A percentile compares a stretch with the other conserved stretches of the same genome.
Conservation (phyloP, 192 early-diverging fungal species). For the Rhizoclosmatium sp. region DNA sequence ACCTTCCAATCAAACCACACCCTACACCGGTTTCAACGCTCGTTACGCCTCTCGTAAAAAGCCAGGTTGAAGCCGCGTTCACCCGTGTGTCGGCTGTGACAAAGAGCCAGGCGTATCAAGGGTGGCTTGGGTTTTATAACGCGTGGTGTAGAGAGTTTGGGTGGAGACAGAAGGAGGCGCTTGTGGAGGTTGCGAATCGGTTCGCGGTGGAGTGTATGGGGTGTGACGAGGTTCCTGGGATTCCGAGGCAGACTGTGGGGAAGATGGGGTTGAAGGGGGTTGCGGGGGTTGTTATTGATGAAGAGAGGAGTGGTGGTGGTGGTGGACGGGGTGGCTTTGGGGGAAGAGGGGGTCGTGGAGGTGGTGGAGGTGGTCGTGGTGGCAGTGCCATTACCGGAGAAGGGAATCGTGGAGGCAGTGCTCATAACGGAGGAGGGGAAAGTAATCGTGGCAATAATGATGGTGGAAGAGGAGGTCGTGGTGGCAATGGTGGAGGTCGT, state of each 20-base stretch:
- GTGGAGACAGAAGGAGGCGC: slow-evolving; percentile 25
- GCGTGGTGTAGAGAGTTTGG: slow-evolving; percentile 16
- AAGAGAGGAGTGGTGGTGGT: not conserved
- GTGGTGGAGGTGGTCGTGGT: slow-evolving; percentile 21
- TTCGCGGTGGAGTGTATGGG: slow-evolving; percentile 28
- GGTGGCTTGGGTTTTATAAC: slow-evolving; percentile 46
- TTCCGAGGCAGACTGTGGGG: slow-evolving; percentile 41
- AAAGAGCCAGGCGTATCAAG: slow-evolving; percentile 26
- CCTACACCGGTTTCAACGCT: not conserved
- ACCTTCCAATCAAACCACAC: not conserved
- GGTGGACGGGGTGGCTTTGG: slow-evolving; percentile 1
- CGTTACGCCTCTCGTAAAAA: not conserved
- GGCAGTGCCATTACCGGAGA: not conserved
- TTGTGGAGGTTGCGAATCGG: slow-evolving; percentile 34
- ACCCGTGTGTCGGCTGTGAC: slow-evolving; percentile 8
- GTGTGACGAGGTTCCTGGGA: slow-evolving; percentile 29
- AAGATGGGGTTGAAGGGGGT: slow-evolving; percentile 55
- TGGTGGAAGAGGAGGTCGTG: not conserved
- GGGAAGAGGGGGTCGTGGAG: not conserved
- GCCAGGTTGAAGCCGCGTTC: slow-evolving; percentile 2
- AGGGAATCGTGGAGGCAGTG: slow-evolving; percentile 4
- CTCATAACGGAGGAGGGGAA: not conserved
- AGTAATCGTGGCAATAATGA: not conserved
- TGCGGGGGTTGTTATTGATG: slow-evolving; percentile 32
- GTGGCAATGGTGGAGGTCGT: not conserved